Base-by-base conservation (phyloP, 352 stramenopile genomes). In the Phytophthora pluvialis region DNA sequence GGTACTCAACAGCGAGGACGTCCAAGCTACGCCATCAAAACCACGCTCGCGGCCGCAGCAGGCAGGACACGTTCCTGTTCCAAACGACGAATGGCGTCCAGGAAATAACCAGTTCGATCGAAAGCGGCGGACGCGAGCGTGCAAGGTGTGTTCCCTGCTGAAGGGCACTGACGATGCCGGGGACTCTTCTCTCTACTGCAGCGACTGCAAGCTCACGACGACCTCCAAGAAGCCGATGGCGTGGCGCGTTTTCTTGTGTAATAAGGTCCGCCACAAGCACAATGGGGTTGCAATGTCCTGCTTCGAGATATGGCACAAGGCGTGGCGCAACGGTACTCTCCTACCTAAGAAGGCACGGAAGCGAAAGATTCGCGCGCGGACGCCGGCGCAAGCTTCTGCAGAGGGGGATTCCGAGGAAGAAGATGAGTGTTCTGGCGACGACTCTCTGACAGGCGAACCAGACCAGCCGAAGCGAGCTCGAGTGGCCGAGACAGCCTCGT, bases 301-400 rank as follows among this genome's bases (percentile, higher is more conserved):
- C 46, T 57, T 64, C 11, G 45, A 64, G 3, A 56, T 64, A 11
- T 64, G 56, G 56, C 45, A 64, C 36, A 44, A 64, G 36, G 36
- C n/a, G 8, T 64, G 56, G 36, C 25, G 35, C 1, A 64, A 64
- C 44, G 25, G 56, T 3, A 51, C 35, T 13, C 4, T 25, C 9
- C 38, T 64, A 11, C 35, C 56, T 26, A 31, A 5, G 4, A 35
- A 9, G 4, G 40, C 18, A 1, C 5, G 21, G 12, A 64, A 51
- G 36, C 56, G 56, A 6, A 52, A 43, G 16, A 50, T 64, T 26
- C 46, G 56, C 13, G 46, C 38, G 28, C 26, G 46, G n/a, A n/a
- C 26, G 25, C 43, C 32, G 4, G 54, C 12, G 25, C 3, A 25
- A 3, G 12, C 4, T 5, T 15, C 46, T 8, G 31, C 13, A 16